These are phyloP conservation scores for Physocladia obscura DNA, from an alignment of 192 early-diverging fungal genomes.

Conservation along the genomic window DNA sequence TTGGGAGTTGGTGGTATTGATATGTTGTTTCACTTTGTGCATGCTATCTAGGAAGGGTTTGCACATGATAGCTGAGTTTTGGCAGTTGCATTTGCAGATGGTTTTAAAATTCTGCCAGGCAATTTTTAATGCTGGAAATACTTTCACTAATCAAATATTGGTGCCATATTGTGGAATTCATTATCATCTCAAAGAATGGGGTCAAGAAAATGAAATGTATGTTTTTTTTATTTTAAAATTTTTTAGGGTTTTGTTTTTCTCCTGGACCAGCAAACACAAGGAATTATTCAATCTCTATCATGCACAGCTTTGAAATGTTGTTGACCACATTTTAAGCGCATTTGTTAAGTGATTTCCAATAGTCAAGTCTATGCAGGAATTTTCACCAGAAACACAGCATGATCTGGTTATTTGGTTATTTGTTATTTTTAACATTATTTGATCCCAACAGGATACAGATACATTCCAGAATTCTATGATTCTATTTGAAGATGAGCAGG, in stretches of 20 bases:
- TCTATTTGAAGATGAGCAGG: no score
- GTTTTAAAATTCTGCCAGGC: background rate
- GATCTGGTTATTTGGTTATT: background rate
- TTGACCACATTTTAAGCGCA: no score
- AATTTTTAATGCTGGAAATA: constrained; percentile 19
- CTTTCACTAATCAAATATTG: background rate
- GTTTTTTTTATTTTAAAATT: background rate
- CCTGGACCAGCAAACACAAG: background rate
- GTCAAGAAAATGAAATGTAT: background rate
- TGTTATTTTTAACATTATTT: background rate
- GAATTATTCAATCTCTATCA: constrained; percentile 18
- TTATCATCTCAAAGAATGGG: constrained; percentile 24
- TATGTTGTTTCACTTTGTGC: constrained; percentile 4
- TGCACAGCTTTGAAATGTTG: constrained; percentile 1
- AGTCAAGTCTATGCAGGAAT: background rate
- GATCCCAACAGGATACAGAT: no score
- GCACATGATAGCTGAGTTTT: constrained; percentile 22
- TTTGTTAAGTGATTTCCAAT: constrained; percentile 11
- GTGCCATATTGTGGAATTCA: constrained; percentile 16
- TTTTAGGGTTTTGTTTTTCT: background rate
- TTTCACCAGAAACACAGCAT: background rate
- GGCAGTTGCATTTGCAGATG: background rate
- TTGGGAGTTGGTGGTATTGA: constrained; percentile 11
- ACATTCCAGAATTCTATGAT: no score
- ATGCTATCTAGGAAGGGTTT: constrained; percentile 17